phyloP scores from a whole-genome alignment of 2,329 filamentous ascomycete genomes.

The Monilinia laxa region DNA sequence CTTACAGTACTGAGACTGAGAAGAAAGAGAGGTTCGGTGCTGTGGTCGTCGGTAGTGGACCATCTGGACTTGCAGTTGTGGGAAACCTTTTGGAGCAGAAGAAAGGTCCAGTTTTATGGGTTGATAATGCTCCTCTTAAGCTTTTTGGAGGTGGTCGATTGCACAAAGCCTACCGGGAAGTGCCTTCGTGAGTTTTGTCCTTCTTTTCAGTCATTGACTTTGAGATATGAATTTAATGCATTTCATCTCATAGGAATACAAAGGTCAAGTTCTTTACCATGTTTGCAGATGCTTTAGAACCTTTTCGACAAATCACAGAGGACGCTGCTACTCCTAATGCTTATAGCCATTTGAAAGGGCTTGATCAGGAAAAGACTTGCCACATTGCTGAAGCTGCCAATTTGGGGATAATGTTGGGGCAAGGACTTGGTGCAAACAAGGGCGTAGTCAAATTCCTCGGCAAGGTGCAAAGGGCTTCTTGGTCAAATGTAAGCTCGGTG shows the following conservation, averaged over 20 bases:
- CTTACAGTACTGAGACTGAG: not conserved
- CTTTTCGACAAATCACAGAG: slow-evolving; percentile 53
- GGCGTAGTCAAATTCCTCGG: slow-evolving; percentile 45
- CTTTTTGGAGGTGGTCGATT: slow-evolving; percentile 54
- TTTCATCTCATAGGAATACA: slow-evolving; percentile 50
- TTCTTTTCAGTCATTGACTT: not conserved
- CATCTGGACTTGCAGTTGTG: slow-evolving; percentile 58
- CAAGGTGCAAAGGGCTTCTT: slow-evolving; percentile 43
- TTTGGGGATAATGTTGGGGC: slow-evolving; percentile 48
- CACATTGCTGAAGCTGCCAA: slow-evolving; percentile 57
- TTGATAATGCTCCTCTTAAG: slow-evolving; percentile 46
- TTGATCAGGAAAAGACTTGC: slow-evolving; percentile 58
- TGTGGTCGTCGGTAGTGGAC: slow-evolving; percentile 58
- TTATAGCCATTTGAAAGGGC: slow-evolving; percentile 51
- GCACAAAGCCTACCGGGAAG: slow-evolving; percentile 57
- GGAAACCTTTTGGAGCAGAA: slow-evolving; percentile 60
- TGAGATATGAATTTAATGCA: not conserved
- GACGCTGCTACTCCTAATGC: slow-evolving; percentile 51
- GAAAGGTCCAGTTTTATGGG: slow-evolving; percentile 54
- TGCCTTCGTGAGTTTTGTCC: slow-evolving; percentile 46
- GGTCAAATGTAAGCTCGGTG: slow-evolving; percentile 40
- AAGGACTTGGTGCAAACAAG: slow-evolving; percentile 45
- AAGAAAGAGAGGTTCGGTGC: slow-evolving; percentile 46
- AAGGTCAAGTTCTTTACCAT: slow-evolving; percentile 59
- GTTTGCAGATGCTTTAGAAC: slow-evolving; percentile 53